Evolutionary conservation across 139 green algal genomes (phyloP), one percentile per base, ranked within the genome.

Genomic region (Coccomyxa sp.): DNA sequence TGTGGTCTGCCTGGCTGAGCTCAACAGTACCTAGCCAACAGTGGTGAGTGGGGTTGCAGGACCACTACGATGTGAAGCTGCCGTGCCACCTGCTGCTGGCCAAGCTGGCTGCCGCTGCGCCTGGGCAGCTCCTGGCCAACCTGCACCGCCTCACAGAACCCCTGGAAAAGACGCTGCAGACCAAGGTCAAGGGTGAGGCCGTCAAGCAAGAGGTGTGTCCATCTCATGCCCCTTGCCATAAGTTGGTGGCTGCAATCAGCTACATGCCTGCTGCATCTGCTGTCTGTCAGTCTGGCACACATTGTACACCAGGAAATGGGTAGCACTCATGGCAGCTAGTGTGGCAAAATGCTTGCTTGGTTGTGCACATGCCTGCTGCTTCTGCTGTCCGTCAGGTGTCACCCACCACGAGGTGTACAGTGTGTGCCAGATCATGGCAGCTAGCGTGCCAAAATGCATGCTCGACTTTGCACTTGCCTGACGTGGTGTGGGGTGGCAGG

Each of bases 131-230:
- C 74, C 82, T 88, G 14, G 82, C 76, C 36, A 84, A 39, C 22
- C 81, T 95, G 58, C 90, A 97, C 40, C 72, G 77, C 35, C 71
- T 99, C 55, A 85, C 96, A 54, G 85, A 87, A 71, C 95, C 93
- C 12, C 86, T 99, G 80, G 85, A 94, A 75, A 94, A 94, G 82
- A 99, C 96, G n/a, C 85, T 99, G 36, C 92, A 87, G 9, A 84
- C 88, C 36, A 88, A 85, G 40, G 77, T 96, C 54, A 98, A 97
- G 85, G 79, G 77, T 14, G 95, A 99, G 70, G 94, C 96, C 16
- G 96, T 99, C 41, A 98, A 98, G 89, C 96, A 99, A 85, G 96
- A 99, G 90, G 90, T 93, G 70, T 0, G 85, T 50, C 8, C 31
- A 18, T 6, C 27, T 7, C 68, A 7, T 50, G 37, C 8, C 18